phyloP scores from a whole-genome alignment of 768 basidiomycete genomes.

The Nevesoporus exiguus region DNA sequence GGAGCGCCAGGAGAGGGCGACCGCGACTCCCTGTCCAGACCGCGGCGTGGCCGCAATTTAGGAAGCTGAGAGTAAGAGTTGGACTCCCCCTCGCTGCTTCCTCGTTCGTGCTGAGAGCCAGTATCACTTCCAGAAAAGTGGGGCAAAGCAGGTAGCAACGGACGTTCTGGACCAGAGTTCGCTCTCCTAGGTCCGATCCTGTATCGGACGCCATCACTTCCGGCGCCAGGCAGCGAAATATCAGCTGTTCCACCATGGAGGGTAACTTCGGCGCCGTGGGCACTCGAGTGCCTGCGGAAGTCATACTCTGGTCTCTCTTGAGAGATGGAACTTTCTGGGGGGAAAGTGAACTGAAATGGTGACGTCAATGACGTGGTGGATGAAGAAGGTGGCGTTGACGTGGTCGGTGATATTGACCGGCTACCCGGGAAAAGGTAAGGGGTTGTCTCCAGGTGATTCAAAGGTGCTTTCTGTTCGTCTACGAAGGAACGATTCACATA shows the following conservation, averaged over 20 bases:
- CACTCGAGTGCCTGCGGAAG: conserved; percentile 55
- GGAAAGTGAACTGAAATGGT: conserved; percentile 63
- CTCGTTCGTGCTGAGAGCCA: conserved; percentile 48
- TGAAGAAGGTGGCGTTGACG: conserved; percentile 58
- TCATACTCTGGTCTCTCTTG: conserved; percentile 64
- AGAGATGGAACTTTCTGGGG: conserved; percentile 45
- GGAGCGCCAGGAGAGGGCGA: conserved; percentile 47
- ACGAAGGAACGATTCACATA: conserved; percentile 44
- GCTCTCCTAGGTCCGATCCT: conserved; percentile 49
- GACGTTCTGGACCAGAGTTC: conserved; percentile 47
- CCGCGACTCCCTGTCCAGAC: conserved; percentile 43
- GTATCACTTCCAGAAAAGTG: conserved; percentile 51
- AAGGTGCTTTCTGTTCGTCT: conserved; percentile 56
- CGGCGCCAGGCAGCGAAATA: conserved; percentile 52
- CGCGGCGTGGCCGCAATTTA: conserved; percentile 48
- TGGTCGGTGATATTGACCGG: conserved; percentile 68
- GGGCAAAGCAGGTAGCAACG: conserved; percentile 45
- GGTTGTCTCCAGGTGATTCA: conserved; percentile 49
- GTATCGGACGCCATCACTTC: conserved; percentile 58
- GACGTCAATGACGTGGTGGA: conserved; percentile 61
- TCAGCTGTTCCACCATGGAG: conserved; percentile 74
- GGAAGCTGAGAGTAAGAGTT: conserved; percentile 38
- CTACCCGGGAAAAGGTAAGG: conserved; percentile 63
- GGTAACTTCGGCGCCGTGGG: conserved; percentile 58
- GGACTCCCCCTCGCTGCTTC: conserved; percentile 56